phyloP scores from a whole-genome alignment of 495 filamentous ascomycete genomes.

The Neurospora sp. region DNA sequence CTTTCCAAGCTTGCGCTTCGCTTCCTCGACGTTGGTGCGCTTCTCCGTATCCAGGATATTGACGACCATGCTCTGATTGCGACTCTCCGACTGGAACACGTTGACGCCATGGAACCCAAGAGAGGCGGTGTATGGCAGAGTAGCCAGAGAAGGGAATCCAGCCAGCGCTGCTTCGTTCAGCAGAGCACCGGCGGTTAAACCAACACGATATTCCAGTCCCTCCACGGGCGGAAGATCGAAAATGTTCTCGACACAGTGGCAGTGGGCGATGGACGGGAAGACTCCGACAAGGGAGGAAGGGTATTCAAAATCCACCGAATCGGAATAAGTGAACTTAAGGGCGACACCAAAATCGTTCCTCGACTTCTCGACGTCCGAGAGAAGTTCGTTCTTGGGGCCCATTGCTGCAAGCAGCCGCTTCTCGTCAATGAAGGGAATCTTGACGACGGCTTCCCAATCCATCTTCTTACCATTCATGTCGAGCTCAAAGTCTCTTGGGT shows the following conservation, averaged over 20 bases:
- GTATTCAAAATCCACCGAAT: conserved; percentile 66
- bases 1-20: conserved; percentile 71
- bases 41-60: conserved; percentile 66
- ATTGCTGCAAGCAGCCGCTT: conserved; percentile 74
- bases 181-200: conserved; percentile 78
- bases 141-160: conserved; percentile 84
- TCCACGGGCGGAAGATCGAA: conserved; percentile 92
- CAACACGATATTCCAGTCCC: conserved; percentile 75
- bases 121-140: conserved; percentile 65
- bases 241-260: conserved; percentile 86
- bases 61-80: conserved; percentile 93
- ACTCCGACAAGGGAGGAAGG: conserved; percentile 79
- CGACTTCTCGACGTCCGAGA: conserved; percentile 64
- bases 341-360: conserved; percentile 87
- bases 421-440: conserved; percentile 98
- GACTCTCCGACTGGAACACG: conserved; percentile 95
- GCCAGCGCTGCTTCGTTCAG: conserved; percentile 73
- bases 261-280: conserved; percentile 81
- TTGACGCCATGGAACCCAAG: conserved; percentile 86
- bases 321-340: conserved; percentile 83
- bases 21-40: conserved; percentile 57
- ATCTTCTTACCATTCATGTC: conserved; percentile 99
- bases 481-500: conserved; percentile 92
- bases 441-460: conserved; percentile 99
- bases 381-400: conserved; percentile 65